These are phyloP conservation scores for Gracilaria domingensis DNA, from an alignment of 23 red algal genomes.

Conservation along the genomic window DNA sequence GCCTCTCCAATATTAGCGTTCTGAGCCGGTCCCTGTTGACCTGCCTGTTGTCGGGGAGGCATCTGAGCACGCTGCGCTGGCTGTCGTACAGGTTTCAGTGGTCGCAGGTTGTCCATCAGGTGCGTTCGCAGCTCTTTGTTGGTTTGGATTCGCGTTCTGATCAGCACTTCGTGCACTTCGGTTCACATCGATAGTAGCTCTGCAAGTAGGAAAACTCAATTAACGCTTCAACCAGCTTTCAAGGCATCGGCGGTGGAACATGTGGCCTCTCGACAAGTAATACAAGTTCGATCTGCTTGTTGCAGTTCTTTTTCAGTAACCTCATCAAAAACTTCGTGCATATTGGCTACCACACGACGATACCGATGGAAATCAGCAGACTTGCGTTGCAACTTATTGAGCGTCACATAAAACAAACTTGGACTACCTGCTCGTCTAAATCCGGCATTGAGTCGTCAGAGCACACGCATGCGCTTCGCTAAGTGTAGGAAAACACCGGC, in stretches of 20 bases:
- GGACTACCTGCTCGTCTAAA: no score
- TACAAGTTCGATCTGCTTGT: constrained; percentile 90
- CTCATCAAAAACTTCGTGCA: constrained; percentile 87
- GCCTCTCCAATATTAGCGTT: constrained; percentile 51
- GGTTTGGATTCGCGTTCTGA: constrained; percentile 27
- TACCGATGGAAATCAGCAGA: constrained; percentile 91
- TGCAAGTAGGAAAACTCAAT: constrained; percentile 88
- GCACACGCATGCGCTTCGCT: no score
- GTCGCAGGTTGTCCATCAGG: background rate
- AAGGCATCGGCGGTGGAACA: constrained; percentile 93
- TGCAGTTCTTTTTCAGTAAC: constrained; percentile 87
- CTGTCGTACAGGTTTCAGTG: background rate
- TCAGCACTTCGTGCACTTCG: background rate
- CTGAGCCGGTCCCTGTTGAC: background rate
- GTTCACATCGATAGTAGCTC: constrained; percentile 77
- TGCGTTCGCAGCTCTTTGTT: background rate
- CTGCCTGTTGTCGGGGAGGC: background rate
- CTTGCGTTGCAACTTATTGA: constrained; percentile 74
- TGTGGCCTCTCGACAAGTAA: constrained; percentile 97
- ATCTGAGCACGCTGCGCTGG: background rate
- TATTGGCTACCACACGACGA: constrained; percentile 86
- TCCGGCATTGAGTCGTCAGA: no score
- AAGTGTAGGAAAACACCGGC: no score
- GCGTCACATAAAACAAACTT: constrained; percentile 85
- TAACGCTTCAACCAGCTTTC: constrained; percentile 93